A percentile compares a stretch with the other conserved stretches of the same genome.
Conservation (phyloP, 2,329 filamentous ascomycete genomes). For the Colletotrichum coccodes region DNA sequence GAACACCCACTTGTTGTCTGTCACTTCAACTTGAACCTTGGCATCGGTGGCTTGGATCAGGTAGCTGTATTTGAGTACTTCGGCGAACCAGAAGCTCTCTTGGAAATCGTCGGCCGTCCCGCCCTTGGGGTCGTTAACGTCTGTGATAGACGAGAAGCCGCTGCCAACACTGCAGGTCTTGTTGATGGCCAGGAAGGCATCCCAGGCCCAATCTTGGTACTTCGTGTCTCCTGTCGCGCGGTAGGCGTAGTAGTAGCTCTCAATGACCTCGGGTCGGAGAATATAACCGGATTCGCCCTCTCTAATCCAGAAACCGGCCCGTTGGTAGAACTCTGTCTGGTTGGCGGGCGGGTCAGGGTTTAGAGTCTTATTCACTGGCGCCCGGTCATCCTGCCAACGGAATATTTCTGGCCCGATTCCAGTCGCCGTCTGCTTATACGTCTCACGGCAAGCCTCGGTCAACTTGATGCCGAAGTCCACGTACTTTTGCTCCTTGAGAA, state of each 20-base stretch:
- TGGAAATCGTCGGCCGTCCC: slow-evolving; percentile 75
- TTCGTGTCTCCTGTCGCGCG: slow-evolving; percentile 78
- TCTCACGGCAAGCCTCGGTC: slow-evolving; percentile 77
- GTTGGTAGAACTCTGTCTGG: slow-evolving; percentile 69
- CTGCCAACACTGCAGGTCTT: slow-evolving; percentile 69
- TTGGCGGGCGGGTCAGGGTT: slow-evolving; percentile 54
- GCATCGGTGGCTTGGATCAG: slow-evolving; percentile 74
- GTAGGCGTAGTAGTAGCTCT: slow-evolving; percentile 89
- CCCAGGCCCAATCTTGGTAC: slow-evolving; percentile 89
- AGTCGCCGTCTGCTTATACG: slow-evolving; percentile 75
- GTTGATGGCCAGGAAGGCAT: slow-evolving; percentile 77
- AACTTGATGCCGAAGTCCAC: slow-evolving; percentile 79
- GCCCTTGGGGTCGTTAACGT: slow-evolving; percentile 74
- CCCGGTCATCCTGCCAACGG: slow-evolving; percentile 63
- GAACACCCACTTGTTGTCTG: slow-evolving; percentile 57
- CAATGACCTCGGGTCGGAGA: slow-evolving; percentile 83
- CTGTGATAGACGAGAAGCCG: slow-evolving; percentile 72
- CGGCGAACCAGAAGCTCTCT: slow-evolving; percentile 90
- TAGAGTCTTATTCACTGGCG: slow-evolving; percentile 46
- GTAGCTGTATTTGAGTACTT: slow-evolving; percentile 87
- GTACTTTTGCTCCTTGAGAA: slow-evolving; percentile 73
- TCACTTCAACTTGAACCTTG: slow-evolving; percentile 62
- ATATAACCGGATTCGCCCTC: slow-evolving; percentile 65
- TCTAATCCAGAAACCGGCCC: slow-evolving; percentile 77
- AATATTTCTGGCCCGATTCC: slow-evolving; percentile 82